These are phyloP conservation scores for Brachypodium distachyon DNA, from an alignment of 202 grass and related monocot species.

Conservation along the genomic window DNA sequence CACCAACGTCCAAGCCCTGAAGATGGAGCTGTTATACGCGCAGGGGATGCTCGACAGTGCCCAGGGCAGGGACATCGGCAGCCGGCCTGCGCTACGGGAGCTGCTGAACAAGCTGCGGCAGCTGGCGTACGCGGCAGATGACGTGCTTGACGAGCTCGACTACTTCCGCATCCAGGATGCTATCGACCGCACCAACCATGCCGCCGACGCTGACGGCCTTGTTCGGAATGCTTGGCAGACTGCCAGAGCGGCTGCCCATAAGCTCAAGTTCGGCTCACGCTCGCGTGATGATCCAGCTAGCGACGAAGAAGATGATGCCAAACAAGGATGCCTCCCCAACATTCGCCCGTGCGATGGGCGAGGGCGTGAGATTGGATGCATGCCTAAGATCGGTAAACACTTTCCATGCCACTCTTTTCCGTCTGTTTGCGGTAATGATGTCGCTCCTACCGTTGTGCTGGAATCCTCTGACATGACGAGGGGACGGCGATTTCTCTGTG, in stretches of 20 bases:
- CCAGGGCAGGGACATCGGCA: background rate
- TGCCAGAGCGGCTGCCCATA: background rate
- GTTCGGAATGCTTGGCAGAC: background rate
- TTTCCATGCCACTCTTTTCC: background rate
- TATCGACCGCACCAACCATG: background rate
- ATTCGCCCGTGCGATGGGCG: background rate
- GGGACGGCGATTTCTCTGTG: background rate
- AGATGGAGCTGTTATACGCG: background rate
- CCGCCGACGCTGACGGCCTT: background rate
- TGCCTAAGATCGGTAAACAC: background rate
- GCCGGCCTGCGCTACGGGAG: background rate
- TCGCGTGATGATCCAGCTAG: background rate
- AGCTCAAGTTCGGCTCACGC: background rate
- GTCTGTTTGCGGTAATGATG: background rate
- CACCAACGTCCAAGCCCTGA: background rate
- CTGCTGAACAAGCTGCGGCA: background rate
- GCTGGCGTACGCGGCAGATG: slow-evolving; percentile 1
- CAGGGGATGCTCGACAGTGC: background rate
- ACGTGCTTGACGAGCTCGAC: slow-evolving; percentile 38
- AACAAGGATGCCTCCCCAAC: background rate
- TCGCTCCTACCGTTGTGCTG: too few species aligned
- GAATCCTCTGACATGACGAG: background rate
- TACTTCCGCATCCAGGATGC: slow-evolving; percentile 20
- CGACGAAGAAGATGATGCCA: background rate
- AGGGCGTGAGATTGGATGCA: background rate